A percentile compares a stretch with the other conserved stretches of the same genome.
Conservation (phyloP, 2,329 filamentous ascomycete species). For the Byssothecium circinans region DNA sequence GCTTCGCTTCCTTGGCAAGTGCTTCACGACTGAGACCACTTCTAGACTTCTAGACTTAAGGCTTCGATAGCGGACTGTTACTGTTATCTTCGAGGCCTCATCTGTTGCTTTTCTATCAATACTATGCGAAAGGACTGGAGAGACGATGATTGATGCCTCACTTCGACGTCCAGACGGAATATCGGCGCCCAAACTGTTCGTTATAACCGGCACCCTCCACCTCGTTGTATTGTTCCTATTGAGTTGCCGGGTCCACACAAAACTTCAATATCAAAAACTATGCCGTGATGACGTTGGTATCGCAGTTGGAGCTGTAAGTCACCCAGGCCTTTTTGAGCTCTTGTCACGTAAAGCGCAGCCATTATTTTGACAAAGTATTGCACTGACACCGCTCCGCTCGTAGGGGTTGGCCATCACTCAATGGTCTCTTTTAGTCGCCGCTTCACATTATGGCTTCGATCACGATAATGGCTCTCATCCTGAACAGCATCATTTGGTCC, state of each 20-base stretch:
- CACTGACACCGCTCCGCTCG: background rate
- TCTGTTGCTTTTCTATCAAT: background rate
- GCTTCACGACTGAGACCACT: no score
- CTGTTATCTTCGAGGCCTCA: no score
- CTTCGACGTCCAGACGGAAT: constrained; percentile 9
- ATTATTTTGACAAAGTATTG: background rate
- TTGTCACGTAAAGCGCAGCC: background rate
- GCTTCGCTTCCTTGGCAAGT: no score
- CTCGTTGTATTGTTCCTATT: constrained; percentile 11
- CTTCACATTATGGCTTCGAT: constrained; percentile 8
- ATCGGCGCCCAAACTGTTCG: constrained; percentile 12
- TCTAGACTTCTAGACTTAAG: no score
- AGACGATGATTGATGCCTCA: background rate
- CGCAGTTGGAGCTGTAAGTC: constrained; percentile 12
- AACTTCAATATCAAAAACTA: constrained; percentile 7
- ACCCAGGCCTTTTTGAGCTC: background rate
- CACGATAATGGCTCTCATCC: constrained; percentile 10
- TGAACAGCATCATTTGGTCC: background rate
- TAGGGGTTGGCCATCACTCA: constrained; percentile 15
- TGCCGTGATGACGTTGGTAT: constrained; percentile 23
- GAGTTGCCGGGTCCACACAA: constrained; percentile 12
- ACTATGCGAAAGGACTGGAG: background rate
- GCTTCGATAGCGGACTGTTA: no score
- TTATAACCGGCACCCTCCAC: constrained; percentile 14
- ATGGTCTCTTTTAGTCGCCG: constrained; percentile 14